Base-by-base conservation (phyloP, 495 filamentous ascomycete species). In the Tuber calosporum region DNA sequence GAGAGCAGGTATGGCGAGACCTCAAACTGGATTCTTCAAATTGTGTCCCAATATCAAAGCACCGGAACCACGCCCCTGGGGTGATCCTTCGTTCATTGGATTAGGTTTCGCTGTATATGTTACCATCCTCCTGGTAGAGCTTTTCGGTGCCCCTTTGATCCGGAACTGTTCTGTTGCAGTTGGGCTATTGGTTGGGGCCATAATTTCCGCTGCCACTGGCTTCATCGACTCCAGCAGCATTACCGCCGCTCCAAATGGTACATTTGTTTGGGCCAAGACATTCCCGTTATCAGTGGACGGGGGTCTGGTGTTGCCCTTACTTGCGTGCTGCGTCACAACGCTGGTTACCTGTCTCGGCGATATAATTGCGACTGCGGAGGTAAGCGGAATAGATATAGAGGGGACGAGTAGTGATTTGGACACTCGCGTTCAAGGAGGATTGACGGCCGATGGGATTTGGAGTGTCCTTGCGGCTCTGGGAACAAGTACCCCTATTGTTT, bases 241-340 rank as follows among this genome's bases (percentile, higher is more conserved):
- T 72, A 68, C 48, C n/a, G 62, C 67, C 5, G 83, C 88, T 8
- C 83, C 83, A 15, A 42, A 70, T 9, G 76, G 81, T 13, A 83
- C 83, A 6, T 83, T 84, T 73, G 71, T 83, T 30, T 84, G 83
- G 83, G 74, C 79, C 6, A 73, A 82, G 39, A 84, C 83, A 19
- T 84, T 84, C 75, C 82, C 82, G 40, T 80, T 84, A 40, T 82
- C 82, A 3, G 72, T 83, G 17, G 81, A 82, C 42, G 83, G 82
- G 20, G 77, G 79, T 11, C 72, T 84, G n/a, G 82, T 84, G 22
- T 73, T 84, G 4, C 83, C 83, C 1, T 58, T 84, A 19, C 75
- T 84, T 22, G 86, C 85, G 34, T 83, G 85, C 79, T 87, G 85
- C 53, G 81, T 86, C 36, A 86, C 85, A 43, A 85, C 86, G 68